These are phyloP conservation scores for Dactylonectria macrodidyma DNA, from an alignment of 2,329 filamentous ascomycete species.

Conservation along the genomic window DNA sequence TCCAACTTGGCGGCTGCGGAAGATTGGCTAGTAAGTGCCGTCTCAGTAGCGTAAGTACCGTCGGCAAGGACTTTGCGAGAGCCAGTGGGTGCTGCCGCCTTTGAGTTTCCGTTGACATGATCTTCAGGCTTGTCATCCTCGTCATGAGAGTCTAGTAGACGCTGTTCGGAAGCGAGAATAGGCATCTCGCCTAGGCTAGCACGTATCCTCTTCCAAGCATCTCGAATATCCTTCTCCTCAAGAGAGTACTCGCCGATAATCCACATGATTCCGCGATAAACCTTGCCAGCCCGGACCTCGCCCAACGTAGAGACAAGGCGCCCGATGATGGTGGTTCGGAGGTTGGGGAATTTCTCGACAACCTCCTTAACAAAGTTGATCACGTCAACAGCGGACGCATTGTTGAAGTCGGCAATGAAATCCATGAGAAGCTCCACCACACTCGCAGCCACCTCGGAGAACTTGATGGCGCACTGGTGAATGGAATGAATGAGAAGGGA, in stretches of 20 bases:
- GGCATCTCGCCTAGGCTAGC: conserved; percentile 96
- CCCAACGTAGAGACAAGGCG: conserved; percentile 90
- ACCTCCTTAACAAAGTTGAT: conserved; percentile 99
- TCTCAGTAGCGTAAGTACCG: conserved; percentile 97
- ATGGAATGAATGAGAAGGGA: conserved; percentile 97
- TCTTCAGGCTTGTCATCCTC: conserved; percentile 74
- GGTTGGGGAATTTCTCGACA: conserved; percentile 95
- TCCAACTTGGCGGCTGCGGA: conserved; percentile 92
- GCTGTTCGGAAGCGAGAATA: conserved; percentile 94
- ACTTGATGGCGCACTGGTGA: conserved; percentile 98
- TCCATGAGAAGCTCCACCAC: conserved; percentile 99
- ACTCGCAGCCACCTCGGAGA: conserved; percentile 96
- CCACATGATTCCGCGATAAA: conserved; percentile 97
- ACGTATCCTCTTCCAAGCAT: conserved; percentile 96
- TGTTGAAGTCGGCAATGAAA: conserved; percentile 98
- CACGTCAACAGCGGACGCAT: conserved; percentile 95
- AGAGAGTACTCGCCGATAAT: conserved; percentile 98
- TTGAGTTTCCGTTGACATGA: conserved; percentile 86
- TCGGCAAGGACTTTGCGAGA: conserved; percentile 95
- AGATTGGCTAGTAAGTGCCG: conserved; percentile 92
- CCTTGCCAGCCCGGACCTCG: conserved; percentile 96
- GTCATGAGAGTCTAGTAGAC: conserved; percentile 88
- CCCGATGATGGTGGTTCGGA: conserved; percentile 89
- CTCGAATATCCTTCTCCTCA: conserved; percentile 93
- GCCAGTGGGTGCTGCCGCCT: conserved; percentile 81